These are phyloP conservation scores for Crepidotus sp. DNA, from an alignment of 1,284 basidiomycete species.

Conservation along the genomic window DNA sequence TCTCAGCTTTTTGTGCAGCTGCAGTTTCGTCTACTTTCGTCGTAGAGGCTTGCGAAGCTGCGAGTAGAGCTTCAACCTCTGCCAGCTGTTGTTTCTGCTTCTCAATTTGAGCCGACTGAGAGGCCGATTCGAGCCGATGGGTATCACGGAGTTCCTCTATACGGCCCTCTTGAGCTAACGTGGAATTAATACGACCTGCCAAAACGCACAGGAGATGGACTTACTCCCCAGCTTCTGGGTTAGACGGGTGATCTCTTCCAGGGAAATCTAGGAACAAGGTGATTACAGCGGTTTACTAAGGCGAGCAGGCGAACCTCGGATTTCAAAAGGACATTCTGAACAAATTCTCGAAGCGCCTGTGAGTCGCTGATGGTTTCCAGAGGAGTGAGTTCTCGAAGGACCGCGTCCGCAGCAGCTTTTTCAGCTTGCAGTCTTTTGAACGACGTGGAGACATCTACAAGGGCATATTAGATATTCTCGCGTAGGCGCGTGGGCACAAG, in stretches of 20 bases:
- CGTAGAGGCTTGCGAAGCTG: slow-evolving; percentile 43
- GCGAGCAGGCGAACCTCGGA: slow-evolving; percentile 44
- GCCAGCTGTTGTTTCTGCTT: slow-evolving; percentile 58
- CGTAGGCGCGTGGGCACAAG: slow-evolving; percentile 8
- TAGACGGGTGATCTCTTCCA: slow-evolving; percentile 68
- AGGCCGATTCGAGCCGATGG: slow-evolving; percentile 68
- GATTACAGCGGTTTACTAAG: neutral
- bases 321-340: slow-evolving; percentile 61
- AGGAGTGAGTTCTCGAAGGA: slow-evolving; percentile 69
- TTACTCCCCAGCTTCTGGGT: slow-evolving; percentile 64
- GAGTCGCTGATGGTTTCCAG: slow-evolving; percentile 58
- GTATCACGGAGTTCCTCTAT: slow-evolving; percentile 79
- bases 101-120: slow-evolving; percentile 67
- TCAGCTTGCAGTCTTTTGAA: slow-evolving; percentile 69
- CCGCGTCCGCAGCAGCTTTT: slow-evolving; percentile 57
- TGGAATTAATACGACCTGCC: slow-evolving; percentile 5
- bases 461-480: neutral
- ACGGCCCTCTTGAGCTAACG: slow-evolving; percentile 71
- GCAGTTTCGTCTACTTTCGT: slow-evolving; percentile 39
- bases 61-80: slow-evolving; percentile 61
- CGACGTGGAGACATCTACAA: slow-evolving; percentile 62
- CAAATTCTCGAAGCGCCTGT: slow-evolving; percentile 63
- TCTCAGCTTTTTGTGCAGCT: slow-evolving; percentile 42
- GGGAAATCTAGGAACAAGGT: slow-evolving; percentile 40
- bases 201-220: slow-evolving; percentile 20